Evolutionary conservation across 2,329 filamentous ascomycete species (phyloP), one percentile per base, ranked within the genome.

Genomic region (Stachybotrys echinatus): DNA sequence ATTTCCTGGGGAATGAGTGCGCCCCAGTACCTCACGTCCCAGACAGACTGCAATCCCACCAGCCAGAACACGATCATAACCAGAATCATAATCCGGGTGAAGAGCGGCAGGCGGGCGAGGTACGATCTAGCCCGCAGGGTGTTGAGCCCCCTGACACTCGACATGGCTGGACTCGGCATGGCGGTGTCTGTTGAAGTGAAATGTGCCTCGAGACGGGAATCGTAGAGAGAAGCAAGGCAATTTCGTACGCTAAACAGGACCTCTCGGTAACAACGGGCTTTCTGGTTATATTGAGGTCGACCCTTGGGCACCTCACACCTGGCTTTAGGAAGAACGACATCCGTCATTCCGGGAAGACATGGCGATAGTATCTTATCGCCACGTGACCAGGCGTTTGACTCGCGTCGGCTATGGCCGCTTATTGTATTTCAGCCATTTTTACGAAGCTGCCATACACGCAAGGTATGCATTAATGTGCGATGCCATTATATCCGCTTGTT

Each of bases 81-180:
- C 4, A 84, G 61, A 19, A 91, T 66, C 14, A 91, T 79, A 18
- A 79, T 68, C 47, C 92, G 83, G 22, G 94, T 96, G 65, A 94
- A 91, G 2, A 97, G 76, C 34, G 94, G 92, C n/a, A 97, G 76
- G 45, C 91, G 85, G 52, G 89, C 76, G 56, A 95, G 63, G 66
- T 95, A 96, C 8, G 88, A 89, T 56, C 89, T 86, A 60, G 91
- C 78, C 58, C 89, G 84, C 53, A 79, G 69, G 27, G 86, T 82
- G 69, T 85, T 92, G 69, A 95, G 85, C 50, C 59, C 61, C 48
- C 61, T 64, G 34, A 68, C 57, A 52, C 59, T 61, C 47, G 65
- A 62, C 63, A 68, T 68, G 52, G 52, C 54, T 57, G 57, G 49
- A 54, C 52, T 53, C 54, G 52, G 53, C 58, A 56, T 57, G 58